These are phyloP conservation scores for Solanum dulcamara DNA, from an alignment of 257 asterid genomes.

Conservation along the genomic window DNA sequence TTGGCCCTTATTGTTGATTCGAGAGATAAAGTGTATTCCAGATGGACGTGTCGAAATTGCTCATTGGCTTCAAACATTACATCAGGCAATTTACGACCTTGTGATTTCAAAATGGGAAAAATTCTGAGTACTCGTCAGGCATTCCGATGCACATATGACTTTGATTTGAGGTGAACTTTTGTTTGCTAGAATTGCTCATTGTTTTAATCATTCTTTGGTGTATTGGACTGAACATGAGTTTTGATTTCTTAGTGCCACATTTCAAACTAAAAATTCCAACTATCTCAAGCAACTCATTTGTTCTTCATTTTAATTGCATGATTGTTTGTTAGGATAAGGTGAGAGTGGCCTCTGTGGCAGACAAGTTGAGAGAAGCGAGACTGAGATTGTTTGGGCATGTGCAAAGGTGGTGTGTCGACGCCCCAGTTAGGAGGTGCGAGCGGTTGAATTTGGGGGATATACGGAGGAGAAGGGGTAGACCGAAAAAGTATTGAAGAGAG, in stretches of 20 bases:
- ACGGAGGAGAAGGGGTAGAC: too few species aligned
- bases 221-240: neutral
- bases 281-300: neutral
- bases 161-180: constrained; percentile 54
- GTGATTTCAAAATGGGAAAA: constrained; percentile 94
- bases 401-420: too few species aligned
- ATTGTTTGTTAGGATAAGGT: neutral
- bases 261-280: neutral
- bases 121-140: constrained; percentile 66
- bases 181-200: constrained; percentile 1
- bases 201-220: neutral
- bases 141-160: constrained; percentile 72
- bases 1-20: neutral
- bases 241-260: neutral
- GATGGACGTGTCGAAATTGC: constrained; percentile 94
- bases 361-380: too few species aligned
- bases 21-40: constrained; percentile 10
- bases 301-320: neutral
- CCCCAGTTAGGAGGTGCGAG: too few species aligned
- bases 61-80: constrained; percentile 57
- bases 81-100: constrained; percentile 62
- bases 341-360: too few species aligned
- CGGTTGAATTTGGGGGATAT: too few species aligned
- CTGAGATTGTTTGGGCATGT: too few species aligned
- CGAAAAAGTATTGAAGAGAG: too few species aligned